phyloP scores from a whole-genome alignment of 805 yeast species.

The Monosporozyma unispora region DNA sequence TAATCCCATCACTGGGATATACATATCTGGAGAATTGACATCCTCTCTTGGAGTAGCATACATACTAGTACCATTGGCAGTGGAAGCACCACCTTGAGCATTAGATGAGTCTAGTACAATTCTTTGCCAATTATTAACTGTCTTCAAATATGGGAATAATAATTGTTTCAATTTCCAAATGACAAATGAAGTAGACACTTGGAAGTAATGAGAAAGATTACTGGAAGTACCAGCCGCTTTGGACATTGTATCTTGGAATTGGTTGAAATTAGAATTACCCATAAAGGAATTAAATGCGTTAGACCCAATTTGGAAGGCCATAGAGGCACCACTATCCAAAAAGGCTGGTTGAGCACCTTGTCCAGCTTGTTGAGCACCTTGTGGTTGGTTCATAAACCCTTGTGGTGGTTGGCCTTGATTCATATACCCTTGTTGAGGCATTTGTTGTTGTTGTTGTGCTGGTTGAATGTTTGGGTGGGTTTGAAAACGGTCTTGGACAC shows the following conservation, averaged over 20 bases:
- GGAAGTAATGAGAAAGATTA: conserved; percentile 77
- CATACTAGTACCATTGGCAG: conserved; percentile 8
- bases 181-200: conserved; percentile 85
- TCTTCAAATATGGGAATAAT: conserved; percentile 76
- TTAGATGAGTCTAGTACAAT: conserved; percentile 14
- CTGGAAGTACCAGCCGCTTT: conserved; percentile 31
- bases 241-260: conserved; percentile 40
- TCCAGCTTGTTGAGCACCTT: conserved; percentile 11
- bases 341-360: conserved; percentile 34
- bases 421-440: conserved; percentile 23
- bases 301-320: conserved; percentile 85
- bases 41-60: conserved; percentile 70
- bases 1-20: conserved; percentile 89
- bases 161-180: conserved; percentile 61
- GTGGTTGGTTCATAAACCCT: conserved; percentile 11
- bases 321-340: conserved; percentile 69
- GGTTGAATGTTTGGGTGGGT: not conserved
- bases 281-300: conserved; percentile 48
- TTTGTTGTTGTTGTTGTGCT: conserved; percentile 19
- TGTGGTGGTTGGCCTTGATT: conserved; percentile 15
- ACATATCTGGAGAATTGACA: conserved; percentile 90
- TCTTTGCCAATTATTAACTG: conserved; percentile 74
- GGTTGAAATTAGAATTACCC: conserved; percentile 50
- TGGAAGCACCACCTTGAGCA: not conserved
- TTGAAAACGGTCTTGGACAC: not conserved